Evolutionary conservation across 768 basidiomycete species (phyloP).

Genomic region (Daedaleopsis sinensis): DNA sequence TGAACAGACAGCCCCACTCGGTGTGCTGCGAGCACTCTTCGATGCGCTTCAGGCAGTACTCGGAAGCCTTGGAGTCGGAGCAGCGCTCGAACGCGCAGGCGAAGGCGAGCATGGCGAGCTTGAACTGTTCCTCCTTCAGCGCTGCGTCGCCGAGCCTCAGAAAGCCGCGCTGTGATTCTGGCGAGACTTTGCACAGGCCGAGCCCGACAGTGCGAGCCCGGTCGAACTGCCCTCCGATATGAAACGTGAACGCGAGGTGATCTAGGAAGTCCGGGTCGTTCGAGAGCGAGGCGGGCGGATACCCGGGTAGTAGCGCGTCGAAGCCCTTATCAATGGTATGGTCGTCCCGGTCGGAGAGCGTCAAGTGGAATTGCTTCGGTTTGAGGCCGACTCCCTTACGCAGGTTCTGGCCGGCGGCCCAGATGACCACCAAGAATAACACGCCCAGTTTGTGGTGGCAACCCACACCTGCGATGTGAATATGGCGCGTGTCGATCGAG

Average conservation of each 20-base stretch:
- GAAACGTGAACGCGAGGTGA: constrained; percentile 50
- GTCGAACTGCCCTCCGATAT: constrained; percentile 38
- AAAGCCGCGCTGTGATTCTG: constrained; percentile 48
- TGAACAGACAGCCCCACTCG: constrained; percentile 55
- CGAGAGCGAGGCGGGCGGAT: constrained; percentile 32
- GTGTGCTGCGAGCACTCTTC: constrained; percentile 47
- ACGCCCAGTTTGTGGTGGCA: constrained; percentile 20
- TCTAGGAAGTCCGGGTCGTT: constrained; percentile 40
- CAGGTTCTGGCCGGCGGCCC: constrained; percentile 54
- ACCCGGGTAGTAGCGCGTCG: constrained; percentile 43
- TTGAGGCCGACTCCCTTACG: constrained; percentile 52
- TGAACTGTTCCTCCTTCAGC: constrained; percentile 35
- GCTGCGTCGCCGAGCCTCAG: constrained; percentile 54
- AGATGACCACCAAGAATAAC: constrained; percentile 53
- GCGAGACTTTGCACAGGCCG: constrained; percentile 34
- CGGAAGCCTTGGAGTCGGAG: constrained; percentile 38
- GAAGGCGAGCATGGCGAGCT: constrained; percentile 59
- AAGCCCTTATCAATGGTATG: constrained; percentile 52
- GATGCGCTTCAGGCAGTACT: constrained; percentile 51
- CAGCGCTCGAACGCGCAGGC: constrained; percentile 48
- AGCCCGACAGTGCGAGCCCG: constrained; percentile 38
- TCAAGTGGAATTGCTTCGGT: constrained; percentile 59
- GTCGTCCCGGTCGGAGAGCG: constrained; percentile 44
- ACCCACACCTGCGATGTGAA: constrained; percentile 24
- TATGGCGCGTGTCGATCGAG: constrained; percentile 11